These are phyloP conservation scores for Maudiozyma saulgeensis DNA, from an alignment of 805 yeast species.

Conservation along the genomic window DNA sequence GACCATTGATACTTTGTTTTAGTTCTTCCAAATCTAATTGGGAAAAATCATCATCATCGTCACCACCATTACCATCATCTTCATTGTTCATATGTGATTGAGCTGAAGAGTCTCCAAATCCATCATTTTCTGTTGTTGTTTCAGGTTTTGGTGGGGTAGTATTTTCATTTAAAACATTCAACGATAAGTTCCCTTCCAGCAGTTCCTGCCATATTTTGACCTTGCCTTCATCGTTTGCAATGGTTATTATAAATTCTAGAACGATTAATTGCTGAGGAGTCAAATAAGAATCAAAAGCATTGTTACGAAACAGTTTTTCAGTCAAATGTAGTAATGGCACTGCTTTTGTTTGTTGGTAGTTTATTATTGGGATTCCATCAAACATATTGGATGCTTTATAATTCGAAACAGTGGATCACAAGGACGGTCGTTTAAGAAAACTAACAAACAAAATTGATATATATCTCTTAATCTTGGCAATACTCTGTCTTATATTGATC, in stretches of 20 bases:
- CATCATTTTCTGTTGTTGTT: slow-evolving; percentile 1
- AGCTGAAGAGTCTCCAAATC: neutral
- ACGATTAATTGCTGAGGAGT: slow-evolving; percentile 49
- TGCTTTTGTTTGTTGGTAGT: slow-evolving; percentile 27
- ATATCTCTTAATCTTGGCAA: too few species aligned
- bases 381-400: neutral
- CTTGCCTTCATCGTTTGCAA: slow-evolving; percentile 17
- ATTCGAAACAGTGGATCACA: too few species aligned
- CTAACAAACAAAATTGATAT: too few species aligned
- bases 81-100: neutral
- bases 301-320: slow-evolving; percentile 29
- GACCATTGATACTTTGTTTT: slow-evolving; percentile 36
- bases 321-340: slow-evolving; percentile 28
- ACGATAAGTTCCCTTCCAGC: slow-evolving; percentile 27
- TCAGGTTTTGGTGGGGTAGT: slow-evolving; percentile 2
- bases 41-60: slow-evolving; percentile 28
- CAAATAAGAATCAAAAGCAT: slow-evolving; percentile 39
- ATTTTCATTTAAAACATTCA: slow-evolving; percentile 15
- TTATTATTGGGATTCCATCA: slow-evolving; percentile 13
- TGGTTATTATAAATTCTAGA: slow-evolving; percentile 36
- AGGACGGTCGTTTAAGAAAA: too few species aligned
- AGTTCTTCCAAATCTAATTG: slow-evolving; percentile 33
- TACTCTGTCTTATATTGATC: too few species aligned
- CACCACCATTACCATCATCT: slow-evolving; percentile 1
- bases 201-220: slow-evolving; percentile 38